phyloP scores from a whole-genome alignment of 352 stramenopile species.

The Pythium myriotylum region DNA sequence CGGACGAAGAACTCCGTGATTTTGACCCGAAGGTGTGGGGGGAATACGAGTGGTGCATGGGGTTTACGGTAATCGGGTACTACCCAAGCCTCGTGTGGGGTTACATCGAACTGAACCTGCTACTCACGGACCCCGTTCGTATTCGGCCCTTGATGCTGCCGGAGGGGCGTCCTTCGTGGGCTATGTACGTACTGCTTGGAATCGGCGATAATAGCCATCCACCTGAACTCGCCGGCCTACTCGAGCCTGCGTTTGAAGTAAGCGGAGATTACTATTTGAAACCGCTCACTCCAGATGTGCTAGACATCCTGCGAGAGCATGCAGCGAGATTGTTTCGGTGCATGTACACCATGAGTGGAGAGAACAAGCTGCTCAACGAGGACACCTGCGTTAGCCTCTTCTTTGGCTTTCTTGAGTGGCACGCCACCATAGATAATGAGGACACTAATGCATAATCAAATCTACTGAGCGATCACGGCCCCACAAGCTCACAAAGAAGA shows the following conservation, averaged over 20 bases:
- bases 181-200: background rate
- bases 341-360: slow-evolving; percentile 13
- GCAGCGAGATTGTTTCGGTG: slow-evolving; percentile 17
- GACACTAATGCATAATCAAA: too few relatives aligned
- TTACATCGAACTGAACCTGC: slow-evolving; percentile 22
- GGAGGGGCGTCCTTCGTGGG: background rate
- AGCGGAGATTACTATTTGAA: too few relatives aligned
- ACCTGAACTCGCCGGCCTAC: background rate
- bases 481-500: too few relatives aligned
- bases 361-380: slow-evolving; percentile 7
- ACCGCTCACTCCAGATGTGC: slow-evolving; percentile 16
- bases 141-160: background rate
- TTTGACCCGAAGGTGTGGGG: slow-evolving; percentile 6
- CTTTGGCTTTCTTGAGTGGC: slow-evolving; percentile 6
- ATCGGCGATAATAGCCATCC: background rate
- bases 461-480: too few relatives aligned
- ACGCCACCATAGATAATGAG: too few relatives aligned
- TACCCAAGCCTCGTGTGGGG: slow-evolving; percentile 2
- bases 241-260: background rate
- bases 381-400: background rate
- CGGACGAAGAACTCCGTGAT: background rate
- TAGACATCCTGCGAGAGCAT: slow-evolving; percentile 17
- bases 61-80: slow-evolving; percentile 1
- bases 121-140: slow-evolving; percentile 5
- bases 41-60: background rate